Conservation (phyloP, 495 filamentous ascomycete species). For the Thozetella sp. region DNA sequence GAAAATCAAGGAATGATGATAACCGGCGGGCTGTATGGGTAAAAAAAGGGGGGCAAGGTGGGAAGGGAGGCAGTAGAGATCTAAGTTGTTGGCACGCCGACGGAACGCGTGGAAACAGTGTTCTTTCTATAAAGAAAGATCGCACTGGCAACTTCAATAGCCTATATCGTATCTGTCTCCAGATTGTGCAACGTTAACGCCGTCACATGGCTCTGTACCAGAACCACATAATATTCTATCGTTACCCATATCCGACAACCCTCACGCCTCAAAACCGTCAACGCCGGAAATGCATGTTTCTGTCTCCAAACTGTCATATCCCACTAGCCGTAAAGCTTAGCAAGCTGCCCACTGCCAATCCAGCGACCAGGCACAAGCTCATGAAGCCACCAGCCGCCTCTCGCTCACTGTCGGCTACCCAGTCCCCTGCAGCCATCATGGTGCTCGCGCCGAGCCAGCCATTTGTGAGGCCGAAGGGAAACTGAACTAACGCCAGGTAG, state of each 20-base stretch:
- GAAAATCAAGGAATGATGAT: not conserved
- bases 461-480: conserved; percentile 81
- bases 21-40: not conserved
- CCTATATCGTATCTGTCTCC: too few species aligned
- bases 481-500: conserved; percentile 82
- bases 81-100: too few species aligned
- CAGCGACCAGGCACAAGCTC: conserved; percentile 83
- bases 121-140: too few species aligned
- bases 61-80: too few species aligned
- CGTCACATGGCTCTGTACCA: too few species aligned
- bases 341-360: conserved; percentile 82
- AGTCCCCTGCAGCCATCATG: conserved; percentile 88
- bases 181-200: too few species aligned
- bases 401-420: conserved; percentile 76
- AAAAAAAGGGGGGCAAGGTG: too few species aligned
- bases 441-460: conserved; percentile 81
- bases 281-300: not conserved
- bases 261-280: not conserved
- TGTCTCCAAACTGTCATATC: conserved; percentile 19
- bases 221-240: too few species aligned
- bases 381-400: conserved; percentile 94
- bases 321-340: conserved; percentile 77
- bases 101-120: too few species aligned
- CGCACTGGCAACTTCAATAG: too few species aligned
- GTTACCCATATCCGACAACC: too few species aligned